phyloP scores from a whole-genome alignment of 2,329 filamentous ascomycete genomes.

The Aspergillus ochraceoroseus region DNA sequence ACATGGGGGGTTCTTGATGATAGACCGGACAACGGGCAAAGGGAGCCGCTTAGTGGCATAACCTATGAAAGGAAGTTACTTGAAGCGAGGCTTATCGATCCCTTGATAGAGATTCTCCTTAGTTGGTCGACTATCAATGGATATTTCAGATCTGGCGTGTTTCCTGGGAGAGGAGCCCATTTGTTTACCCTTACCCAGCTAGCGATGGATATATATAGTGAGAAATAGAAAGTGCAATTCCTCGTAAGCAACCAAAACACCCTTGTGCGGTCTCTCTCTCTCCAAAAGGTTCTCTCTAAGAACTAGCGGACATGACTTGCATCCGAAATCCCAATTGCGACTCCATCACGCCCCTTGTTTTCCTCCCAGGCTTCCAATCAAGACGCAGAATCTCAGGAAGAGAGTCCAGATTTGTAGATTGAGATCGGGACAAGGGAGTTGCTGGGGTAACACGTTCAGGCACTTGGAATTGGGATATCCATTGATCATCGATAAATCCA shows the following conservation, averaged over 20 bases:
- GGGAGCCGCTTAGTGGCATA: slow-evolving; percentile 22
- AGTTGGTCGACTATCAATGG: too few relatives aligned
- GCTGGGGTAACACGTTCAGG: slow-evolving; percentile 19
- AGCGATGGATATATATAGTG: too few relatives aligned
- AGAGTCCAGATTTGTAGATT: slow-evolving; percentile 12
- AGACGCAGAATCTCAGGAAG: slow-evolving; percentile 5
- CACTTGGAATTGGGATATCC: neutral
- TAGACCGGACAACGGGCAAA: slow-evolving; percentile 33
- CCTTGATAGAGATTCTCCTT: too few relatives aligned
- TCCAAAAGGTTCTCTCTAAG: neutral
- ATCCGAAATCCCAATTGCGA: slow-evolving; percentile 1
- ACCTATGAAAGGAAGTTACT: too few relatives aligned
- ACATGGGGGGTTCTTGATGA: slow-evolving; percentile 11
- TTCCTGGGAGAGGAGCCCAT: too few relatives aligned
- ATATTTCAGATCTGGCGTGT: too few relatives aligned
- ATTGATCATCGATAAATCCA: too few relatives aligned
- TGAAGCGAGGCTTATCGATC: too few relatives aligned
- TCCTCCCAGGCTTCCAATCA: slow-evolving; percentile 14
- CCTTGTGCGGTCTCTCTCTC: too few relatives aligned
- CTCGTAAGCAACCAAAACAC: too few relatives aligned
- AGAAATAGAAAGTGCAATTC: too few relatives aligned
- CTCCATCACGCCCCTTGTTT: slow-evolving; percentile 6
- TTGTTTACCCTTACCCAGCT: too few relatives aligned
- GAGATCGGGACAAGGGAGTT: slow-evolving; percentile 22
- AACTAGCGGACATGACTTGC: slow-evolving; percentile 14